These are phyloP conservation scores for Zymoseptoria passerinii DNA, from an alignment of 2,329 filamentous ascomycete species.

Conservation along the genomic window DNA sequence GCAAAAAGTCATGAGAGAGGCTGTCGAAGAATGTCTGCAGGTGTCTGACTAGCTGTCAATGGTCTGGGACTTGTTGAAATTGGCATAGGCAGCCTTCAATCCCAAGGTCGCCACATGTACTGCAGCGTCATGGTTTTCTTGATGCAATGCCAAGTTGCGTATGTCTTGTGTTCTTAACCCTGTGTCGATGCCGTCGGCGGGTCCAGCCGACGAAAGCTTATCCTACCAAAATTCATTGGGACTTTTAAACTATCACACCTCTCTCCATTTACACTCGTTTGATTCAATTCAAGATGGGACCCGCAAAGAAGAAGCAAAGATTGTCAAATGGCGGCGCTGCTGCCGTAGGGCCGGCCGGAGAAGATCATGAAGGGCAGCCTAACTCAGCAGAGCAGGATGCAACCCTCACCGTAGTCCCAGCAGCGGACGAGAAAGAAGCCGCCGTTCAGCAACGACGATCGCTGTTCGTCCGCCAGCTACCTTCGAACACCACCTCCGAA, in stretches of 20 bases:
- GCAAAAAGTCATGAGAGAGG: conserved; percentile 15
- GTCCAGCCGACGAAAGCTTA: conserved; percentile 26
- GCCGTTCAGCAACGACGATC: conserved; percentile 33
- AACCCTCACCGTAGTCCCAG: conserved; percentile 5
- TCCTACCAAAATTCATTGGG: conserved; percentile 23
- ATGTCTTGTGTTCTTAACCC: neutral
- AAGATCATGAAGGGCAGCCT: neutral
- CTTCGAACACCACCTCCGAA: conserved; percentile 69
- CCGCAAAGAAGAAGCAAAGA: conserved; percentile 26
- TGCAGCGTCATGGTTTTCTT: neutral
- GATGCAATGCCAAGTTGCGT: too few species aligned
- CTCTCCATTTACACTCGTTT: neutral
- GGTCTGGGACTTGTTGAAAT: neutral
- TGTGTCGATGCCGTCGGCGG: neutral
- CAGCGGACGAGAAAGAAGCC: conserved; percentile 14
- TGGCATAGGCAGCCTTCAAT: neutral
- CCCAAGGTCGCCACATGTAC: neutral
- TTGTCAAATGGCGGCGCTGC: conserved; percentile 22
- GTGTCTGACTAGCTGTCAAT: neutral
- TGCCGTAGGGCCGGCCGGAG: conserved; percentile 11
- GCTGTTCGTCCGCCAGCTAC: conserved; percentile 85
- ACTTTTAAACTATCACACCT: neutral
- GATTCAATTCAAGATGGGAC: conserved; percentile 18
- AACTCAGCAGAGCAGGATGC: neutral
- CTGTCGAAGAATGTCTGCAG: neutral